These are phyloP conservation scores for Aurantiochytrium sp. DNA, from an alignment of 108 stramenopile species.

Conservation along the genomic window DNA sequence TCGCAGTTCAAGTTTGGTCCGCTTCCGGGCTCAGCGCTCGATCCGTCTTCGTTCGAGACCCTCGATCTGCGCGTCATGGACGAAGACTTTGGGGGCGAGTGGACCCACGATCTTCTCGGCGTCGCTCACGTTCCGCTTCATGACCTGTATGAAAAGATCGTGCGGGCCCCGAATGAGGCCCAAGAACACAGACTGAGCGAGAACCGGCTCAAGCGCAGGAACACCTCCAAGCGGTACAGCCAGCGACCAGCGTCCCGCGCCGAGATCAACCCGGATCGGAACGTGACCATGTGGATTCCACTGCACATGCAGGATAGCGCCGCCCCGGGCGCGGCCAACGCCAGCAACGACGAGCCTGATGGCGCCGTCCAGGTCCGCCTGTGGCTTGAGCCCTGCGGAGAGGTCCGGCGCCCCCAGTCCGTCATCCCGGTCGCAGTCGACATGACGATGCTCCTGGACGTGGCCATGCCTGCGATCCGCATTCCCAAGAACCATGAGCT, in stretches of 20 bases:
- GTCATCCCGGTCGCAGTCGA: not conserved
- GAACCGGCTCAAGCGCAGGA: not conserved
- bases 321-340: not conserved
- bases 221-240: not conserved
- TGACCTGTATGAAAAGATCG: not conserved
- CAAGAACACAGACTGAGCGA: not conserved
- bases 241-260: not conserved
- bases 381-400: conserved; percentile 1
- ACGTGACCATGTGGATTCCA: not conserved
- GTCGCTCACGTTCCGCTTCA: not conserved
- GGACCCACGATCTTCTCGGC: conserved; percentile 5
- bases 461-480: not conserved
- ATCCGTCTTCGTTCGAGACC: not conserved
- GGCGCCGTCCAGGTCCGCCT: not conserved
- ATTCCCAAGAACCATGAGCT: not conserved
- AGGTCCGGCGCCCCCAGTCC: not conserved
- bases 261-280: not conserved
- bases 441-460: not conserved
- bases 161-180: not conserved
- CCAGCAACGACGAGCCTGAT: not conserved
- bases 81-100: not conserved
- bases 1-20: conserved; percentile 8
- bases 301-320: not conserved
- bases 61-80: conserved; percentile 1
- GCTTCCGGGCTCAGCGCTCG: not conserved